A percentile compares a stretch with the other conserved stretches of the same genome.
These are phyloP conservation scores for Blepharisma undulans DNA, from an alignment of 169 alveolate genomes.

Conservation along the genomic window DNA sequence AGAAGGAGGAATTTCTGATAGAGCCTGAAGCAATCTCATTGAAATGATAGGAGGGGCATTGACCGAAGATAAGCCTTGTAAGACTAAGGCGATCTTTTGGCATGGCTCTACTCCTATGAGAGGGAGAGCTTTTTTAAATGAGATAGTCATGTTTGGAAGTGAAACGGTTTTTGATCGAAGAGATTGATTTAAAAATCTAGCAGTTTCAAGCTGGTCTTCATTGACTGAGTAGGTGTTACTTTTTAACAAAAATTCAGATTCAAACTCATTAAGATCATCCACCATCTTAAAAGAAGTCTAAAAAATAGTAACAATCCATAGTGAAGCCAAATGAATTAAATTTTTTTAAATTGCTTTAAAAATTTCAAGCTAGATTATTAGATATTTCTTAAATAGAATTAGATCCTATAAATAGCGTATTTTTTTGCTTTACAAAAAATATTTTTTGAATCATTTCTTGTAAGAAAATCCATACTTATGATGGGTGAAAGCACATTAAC, in stretches of 20 bases:
- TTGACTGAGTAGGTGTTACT: background rate
- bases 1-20: background rate
- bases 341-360: too few relatives aligned
- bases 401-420: background rate
- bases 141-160: background rate
- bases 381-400: background rate
- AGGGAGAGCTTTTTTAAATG: background rate
- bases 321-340: background rate
- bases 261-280: background rate
- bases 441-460: background rate
- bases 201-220: background rate
- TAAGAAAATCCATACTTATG: background rate
- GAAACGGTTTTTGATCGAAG: background rate
- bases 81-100: background rate
- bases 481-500: background rate
- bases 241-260: background rate
- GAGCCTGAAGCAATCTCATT: background rate
- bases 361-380: too few relatives aligned
- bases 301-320: background rate
- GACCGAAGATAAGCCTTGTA: background rate
- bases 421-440: background rate
- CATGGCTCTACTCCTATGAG: background rate
- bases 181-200: background rate
- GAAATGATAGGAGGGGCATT: conserved; percentile 26
- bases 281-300: background rate